Evolutionary conservation across 1,284 basidiomycete species (phyloP).

Genomic region (Apiotrichum gamsii): DNA sequence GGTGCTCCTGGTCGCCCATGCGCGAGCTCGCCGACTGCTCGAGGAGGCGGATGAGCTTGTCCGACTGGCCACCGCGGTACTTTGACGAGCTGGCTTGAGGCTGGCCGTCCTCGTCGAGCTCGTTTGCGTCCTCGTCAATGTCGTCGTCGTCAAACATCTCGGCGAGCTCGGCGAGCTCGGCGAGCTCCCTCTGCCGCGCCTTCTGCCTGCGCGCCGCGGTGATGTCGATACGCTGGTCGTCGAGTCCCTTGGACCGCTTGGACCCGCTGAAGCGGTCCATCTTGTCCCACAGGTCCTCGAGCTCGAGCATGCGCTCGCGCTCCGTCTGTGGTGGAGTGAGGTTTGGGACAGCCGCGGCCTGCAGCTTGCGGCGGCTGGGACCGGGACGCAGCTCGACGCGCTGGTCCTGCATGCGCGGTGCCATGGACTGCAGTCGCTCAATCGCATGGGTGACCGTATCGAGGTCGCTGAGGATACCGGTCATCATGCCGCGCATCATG

Average conservation of each 20-base stretch:
- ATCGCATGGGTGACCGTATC: conserved; percentile 77
- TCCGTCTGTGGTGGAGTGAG: conserved; percentile 7
- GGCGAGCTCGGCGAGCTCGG: conserved; percentile 16
- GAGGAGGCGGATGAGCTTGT: no score
- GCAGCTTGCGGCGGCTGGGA: background rate
- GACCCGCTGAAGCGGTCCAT: conserved; percentile 23
- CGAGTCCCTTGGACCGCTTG: background rate
- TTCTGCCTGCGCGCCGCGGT: background rate
- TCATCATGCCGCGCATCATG: conserved; percentile 1
- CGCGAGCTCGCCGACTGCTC: background rate
- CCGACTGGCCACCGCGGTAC: no score
- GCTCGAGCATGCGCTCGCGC: conserved; percentile 29
- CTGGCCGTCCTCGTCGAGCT: background rate
- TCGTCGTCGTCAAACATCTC: background rate
- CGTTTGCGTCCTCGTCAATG: no score
- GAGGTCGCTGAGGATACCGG: conserved; percentile 53
- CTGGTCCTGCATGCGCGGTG: conserved; percentile 78
- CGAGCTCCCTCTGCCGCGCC: conserved; percentile 21
- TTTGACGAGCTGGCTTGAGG: no score
- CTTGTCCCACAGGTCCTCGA: conserved; percentile 36
- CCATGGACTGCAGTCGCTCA: conserved; percentile 70
- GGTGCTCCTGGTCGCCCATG: conserved; percentile 2
- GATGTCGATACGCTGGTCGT: conserved; percentile 17
- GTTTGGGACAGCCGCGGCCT: background rate
- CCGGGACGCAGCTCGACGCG: conserved; percentile 64